A percentile compares a stretch with the other conserved stretches of the same genome.
These are phyloP conservation scores for Aphanomyces astaci DNA, from an alignment of 352 stramenopile genomes.

Conservation along the genomic window DNA sequence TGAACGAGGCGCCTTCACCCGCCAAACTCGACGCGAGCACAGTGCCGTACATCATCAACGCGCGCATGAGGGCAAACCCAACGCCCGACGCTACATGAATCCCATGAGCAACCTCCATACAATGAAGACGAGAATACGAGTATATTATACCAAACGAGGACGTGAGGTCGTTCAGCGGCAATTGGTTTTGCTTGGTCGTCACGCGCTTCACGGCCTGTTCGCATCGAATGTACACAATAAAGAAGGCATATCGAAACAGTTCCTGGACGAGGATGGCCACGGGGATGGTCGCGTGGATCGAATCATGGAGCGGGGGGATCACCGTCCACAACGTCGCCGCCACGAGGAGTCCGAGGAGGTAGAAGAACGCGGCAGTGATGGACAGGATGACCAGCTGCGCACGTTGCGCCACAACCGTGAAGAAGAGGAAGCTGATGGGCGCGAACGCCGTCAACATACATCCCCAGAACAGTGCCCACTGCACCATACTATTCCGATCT, in stretches of 20 bases:
- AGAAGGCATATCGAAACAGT: constrained; percentile 58
- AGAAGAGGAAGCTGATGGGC: constrained; percentile 64
- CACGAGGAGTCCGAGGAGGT: constrained; percentile 72
- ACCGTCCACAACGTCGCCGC: constrained; percentile 66
- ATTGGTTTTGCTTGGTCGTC: constrained; percentile 61
- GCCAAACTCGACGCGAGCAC: constrained; percentile 60
- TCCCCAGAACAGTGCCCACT: constrained; percentile 81
- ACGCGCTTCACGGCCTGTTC: constrained; percentile 67
- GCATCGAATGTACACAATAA: constrained; percentile 65
- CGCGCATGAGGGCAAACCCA: constrained; percentile 75
- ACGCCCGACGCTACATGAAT: constrained; percentile 51
- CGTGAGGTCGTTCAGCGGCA: constrained; percentile 80
- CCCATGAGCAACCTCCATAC: neutral
- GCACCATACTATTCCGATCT: constrained; percentile 3
- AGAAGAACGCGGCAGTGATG: constrained; percentile 72
- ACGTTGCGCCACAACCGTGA: constrained; percentile 65
- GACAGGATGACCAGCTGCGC: constrained; percentile 79
- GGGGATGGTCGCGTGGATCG: constrained; percentile 62
- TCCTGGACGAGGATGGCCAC: constrained; percentile 67
- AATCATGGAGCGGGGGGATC: constrained; percentile 64
- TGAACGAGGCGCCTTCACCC: constrained; percentile 63
- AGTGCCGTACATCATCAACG: constrained; percentile 79
- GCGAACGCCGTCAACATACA: constrained; percentile 74
- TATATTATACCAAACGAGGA: constrained; percentile 50
- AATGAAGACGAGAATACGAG: neutral